Conservation (phyloP, 164 flowering plant genomes). For the Umbellularia californica region DNA sequence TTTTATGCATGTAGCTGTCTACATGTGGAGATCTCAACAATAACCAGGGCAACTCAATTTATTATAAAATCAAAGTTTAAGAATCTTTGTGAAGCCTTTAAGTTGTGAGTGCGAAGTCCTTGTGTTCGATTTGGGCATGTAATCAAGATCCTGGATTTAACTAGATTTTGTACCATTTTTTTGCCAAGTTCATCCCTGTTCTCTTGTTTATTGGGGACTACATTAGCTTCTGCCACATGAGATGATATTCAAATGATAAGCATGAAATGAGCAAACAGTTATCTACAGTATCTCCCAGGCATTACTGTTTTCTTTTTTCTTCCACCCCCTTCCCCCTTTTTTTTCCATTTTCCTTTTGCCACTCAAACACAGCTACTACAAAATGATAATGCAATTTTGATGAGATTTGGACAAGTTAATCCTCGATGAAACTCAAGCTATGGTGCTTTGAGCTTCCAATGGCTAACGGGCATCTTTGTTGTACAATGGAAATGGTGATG, state of each 20-base stretch:
- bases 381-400: neutral
- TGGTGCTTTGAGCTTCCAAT: neutral
- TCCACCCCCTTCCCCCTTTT: neutral
- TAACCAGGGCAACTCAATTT: too few species aligned
- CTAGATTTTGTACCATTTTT: too few species aligned
- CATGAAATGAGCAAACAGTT: neutral
- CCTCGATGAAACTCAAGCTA: neutral
- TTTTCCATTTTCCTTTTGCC: neutral
- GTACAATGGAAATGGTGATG: neutral
- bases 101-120: too few species aligned
- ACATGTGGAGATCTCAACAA: too few species aligned
- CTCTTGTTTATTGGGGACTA: neutral
- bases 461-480: neutral
- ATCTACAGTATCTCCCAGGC: neutral
- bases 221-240: too few species aligned
- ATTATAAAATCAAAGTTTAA: too few species aligned
- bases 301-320: neutral
- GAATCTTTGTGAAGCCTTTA: too few species aligned
- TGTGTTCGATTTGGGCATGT: too few species aligned
- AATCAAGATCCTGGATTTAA: too few species aligned
- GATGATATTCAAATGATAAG: neutral
- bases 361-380: neutral
- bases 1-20: too few species aligned
- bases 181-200: too few species aligned
- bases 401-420: neutral